Conservation (phyloP, 352 stramenopile species). For the Peronospora belbahrii region DNA sequence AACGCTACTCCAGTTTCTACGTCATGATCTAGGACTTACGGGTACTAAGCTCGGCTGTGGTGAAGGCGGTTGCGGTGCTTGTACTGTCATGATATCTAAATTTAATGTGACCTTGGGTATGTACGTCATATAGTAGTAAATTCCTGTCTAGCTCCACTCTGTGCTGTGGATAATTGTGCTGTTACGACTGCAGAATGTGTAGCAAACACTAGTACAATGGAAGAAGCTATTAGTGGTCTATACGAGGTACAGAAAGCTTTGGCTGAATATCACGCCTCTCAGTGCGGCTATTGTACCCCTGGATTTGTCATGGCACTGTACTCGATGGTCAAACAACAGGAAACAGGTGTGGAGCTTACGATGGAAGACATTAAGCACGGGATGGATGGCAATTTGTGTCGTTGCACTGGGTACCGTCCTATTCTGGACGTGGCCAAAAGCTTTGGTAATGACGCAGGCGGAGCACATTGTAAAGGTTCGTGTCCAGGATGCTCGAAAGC, state of each 20-base stretch:
- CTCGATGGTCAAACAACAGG: constrained; percentile 71
- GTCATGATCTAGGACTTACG: constrained; percentile 56
- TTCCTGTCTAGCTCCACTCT: constrained; percentile 78
- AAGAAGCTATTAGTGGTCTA: constrained; percentile 37
- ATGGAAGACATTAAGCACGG: constrained; percentile 89
- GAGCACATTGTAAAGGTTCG: constrained; percentile 54
- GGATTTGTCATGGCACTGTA: constrained; percentile 85
- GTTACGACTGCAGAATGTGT: constrained; percentile 86
- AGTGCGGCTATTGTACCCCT: constrained; percentile 92
- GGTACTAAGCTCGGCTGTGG: constrained; percentile 89
- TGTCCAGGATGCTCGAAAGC: constrained; percentile 68
- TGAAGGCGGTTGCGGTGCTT: constrained; percentile 94
- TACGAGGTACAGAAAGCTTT: constrained; percentile 85
- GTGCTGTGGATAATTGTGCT: constrained; percentile 71
- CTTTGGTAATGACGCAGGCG: constrained; percentile 59
- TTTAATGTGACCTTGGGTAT: constrained; percentile 34
- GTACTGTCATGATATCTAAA: constrained; percentile 90
- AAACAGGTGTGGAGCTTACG: constrained; percentile 52
- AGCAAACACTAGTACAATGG: constrained; percentile 22
- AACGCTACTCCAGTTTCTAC: constrained; percentile 82
- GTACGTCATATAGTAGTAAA: constrained; percentile 80
- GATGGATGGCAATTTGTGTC: constrained; percentile 94
- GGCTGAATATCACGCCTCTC: constrained; percentile 89
- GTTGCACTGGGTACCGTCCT: constrained; percentile 87
- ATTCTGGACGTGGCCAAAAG: constrained; percentile 84